Conservation (phyloP, 805 yeast genomes). For the Hanseniaspora taiwanica region DNA sequence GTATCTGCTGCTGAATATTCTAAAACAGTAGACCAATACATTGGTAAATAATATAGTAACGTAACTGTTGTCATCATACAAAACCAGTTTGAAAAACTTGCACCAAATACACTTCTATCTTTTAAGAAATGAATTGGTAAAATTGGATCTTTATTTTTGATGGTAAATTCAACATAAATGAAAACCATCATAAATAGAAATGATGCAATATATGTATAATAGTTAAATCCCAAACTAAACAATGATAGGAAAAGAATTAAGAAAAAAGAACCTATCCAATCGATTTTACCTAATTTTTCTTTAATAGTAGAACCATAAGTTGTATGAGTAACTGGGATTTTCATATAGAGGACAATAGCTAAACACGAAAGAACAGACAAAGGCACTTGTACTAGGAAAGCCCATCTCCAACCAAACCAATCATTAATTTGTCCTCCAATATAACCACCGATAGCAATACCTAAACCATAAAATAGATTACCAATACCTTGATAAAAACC, state of each 20-base stretch:
- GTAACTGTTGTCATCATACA: conserved; percentile 28
- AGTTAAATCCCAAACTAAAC: conserved; percentile 6
- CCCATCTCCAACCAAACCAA: conserved; percentile 52
- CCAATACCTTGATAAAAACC: conserved; percentile 77
- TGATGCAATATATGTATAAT: conserved; percentile 5
- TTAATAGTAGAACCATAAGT: conserved; percentile 25
- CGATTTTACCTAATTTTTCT: conserved; percentile 41
- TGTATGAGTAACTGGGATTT: conserved; percentile 27
- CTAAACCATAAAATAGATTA: conserved; percentile 63
- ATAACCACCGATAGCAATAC: conserved; percentile 61
- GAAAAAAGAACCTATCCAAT: conserved; percentile 38
- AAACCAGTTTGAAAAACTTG: conserved; percentile 53
- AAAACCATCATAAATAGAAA: conserved; percentile 28
- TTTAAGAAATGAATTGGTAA: conserved; percentile 44
- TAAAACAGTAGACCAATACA: conserved; percentile 44
- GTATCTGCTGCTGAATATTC: conserved; percentile 39
- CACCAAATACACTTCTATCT: conserved; percentile 47
- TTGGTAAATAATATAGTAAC: conserved; percentile 43
- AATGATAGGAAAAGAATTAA: conserved; percentile 27
- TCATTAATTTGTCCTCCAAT: conserved; percentile 50
- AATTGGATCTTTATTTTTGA: conserved; percentile 41
- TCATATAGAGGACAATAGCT: conserved; percentile 27
- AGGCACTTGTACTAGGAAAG: conserved; percentile 43
- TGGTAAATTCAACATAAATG: conserved; percentile 29
- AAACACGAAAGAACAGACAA: conserved; percentile 37